Conservation (phyloP, 2,329 filamentous ascomycete genomes). For the Tolypocladium endophyticum region DNA sequence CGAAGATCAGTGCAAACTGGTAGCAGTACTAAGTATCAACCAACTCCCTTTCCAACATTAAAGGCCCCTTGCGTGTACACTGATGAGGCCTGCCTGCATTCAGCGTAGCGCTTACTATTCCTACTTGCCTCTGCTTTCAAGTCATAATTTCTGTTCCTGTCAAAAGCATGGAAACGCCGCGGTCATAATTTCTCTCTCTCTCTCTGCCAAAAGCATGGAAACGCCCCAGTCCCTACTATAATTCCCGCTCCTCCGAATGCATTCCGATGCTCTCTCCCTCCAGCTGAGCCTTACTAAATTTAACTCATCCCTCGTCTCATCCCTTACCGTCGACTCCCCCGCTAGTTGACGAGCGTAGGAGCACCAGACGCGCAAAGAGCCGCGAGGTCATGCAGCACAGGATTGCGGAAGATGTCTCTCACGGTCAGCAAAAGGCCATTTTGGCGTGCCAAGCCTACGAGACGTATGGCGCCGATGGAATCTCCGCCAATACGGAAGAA, state of each 20-base stretch:
- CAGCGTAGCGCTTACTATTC: neutral
- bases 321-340: neutral
- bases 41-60: neutral
- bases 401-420: conserved; percentile 13
- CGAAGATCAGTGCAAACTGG: neutral
- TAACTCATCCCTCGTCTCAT: neutral
- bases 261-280: neutral
- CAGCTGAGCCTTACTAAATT: neutral
- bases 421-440: conserved; percentile 14
- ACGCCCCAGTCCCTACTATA: neutral
- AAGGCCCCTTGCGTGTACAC: neutral
- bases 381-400: conserved; percentile 3
- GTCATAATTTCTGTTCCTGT: no score
- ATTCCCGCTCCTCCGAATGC: neutral
- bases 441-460: conserved; percentile 22
- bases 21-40: neutral
- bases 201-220: neutral
- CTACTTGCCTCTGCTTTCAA: neutral
- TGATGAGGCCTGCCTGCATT: neutral
- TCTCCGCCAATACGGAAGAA: conserved; percentile 30
- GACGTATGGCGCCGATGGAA: conserved; percentile 27
- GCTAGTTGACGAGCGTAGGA: neutral
- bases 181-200: neutral
- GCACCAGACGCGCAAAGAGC: neutral
- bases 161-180: neutral